Percentiles rank a stretch among this genome's conserved stretches.
Evolutionary conservation across 2,329 filamentous ascomycete species (phyloP).

Genomic region (Scedosporium aurantiacum): DNA sequence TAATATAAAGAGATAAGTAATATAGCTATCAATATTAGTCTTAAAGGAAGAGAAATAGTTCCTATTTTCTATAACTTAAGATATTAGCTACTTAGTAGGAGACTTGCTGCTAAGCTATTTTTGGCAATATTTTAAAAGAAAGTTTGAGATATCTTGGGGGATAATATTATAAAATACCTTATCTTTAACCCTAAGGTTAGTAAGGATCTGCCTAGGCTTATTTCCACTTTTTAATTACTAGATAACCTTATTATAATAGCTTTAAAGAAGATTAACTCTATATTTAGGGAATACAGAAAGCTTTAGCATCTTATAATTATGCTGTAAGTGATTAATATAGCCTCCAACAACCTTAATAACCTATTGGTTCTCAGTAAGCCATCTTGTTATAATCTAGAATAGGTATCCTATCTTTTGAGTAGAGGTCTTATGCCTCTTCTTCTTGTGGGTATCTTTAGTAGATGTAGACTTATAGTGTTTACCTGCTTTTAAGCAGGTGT

Average conservation of each 20-base stretch:
- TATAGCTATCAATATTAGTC: not conserved
- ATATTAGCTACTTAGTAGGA: not conserved
- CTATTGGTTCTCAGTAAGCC: not conserved
- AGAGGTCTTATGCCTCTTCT: not conserved
- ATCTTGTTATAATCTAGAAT: not conserved
- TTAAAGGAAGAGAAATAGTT: not conserved
- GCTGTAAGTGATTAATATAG: not conserved
- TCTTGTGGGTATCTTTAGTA: not conserved
- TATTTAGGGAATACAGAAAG: not conserved
- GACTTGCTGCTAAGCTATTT: not conserved
- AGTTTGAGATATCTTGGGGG: not conserved
- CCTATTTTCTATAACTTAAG: not conserved
- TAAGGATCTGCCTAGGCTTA: not conserved
- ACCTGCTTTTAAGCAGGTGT: not conserved
- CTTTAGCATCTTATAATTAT: not conserved
- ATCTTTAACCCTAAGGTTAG: not conserved
- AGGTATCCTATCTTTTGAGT: not conserved
- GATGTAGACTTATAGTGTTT: not conserved
- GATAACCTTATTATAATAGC: not conserved
- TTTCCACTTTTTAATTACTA: not conserved
- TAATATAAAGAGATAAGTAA: not conserved
- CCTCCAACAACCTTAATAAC: not conserved
- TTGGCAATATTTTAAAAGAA: not conserved
- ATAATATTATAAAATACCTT: not conserved
- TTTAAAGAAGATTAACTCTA: not conserved